phyloP scores from a whole-genome alignment of 306 rosid species.

The Fagus crenata region DNA sequence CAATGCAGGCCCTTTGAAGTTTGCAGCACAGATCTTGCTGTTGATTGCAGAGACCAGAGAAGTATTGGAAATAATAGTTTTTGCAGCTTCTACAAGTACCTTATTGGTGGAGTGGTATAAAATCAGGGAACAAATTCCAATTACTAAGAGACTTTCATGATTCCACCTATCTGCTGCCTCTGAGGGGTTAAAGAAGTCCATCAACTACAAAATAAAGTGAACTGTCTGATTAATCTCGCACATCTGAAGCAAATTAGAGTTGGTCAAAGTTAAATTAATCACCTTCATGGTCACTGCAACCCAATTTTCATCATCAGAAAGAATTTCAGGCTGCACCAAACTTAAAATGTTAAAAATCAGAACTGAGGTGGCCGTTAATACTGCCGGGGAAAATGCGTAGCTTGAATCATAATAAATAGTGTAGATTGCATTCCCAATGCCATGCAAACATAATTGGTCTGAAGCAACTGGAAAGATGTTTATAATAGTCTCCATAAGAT shows the following conservation, averaged over 20 bases:
- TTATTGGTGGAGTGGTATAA: conserved; percentile 65
- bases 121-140: conserved; percentile 68
- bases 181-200: conserved; percentile 45
- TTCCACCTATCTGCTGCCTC: conserved; percentile 45
- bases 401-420: conserved; percentile 37
- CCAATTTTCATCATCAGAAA: conserved; percentile 69
- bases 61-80: conserved; percentile 61
- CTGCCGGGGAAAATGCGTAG: conserved; percentile 42
- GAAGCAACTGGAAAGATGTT: conserved; percentile 56
- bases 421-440: conserved; percentile 58
- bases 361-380: conserved; percentile 42
- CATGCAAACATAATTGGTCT: conserved; percentile 57
- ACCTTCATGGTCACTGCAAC: conserved; percentile 70
- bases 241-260: conserved; percentile 4
- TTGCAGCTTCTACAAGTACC: conserved; percentile 70
- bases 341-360: conserved; percentile 57
- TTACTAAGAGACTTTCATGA: conserved; percentile 51
- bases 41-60: conserved; percentile 49
- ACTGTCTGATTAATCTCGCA: conserved; percentile 12
- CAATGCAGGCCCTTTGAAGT: conserved; percentile 79
- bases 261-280: conserved; percentile 2
- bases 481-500: conserved; percentile 50
- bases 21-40: conserved; percentile 49
- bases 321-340: conserved; percentile 55
- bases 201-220: conserved; percentile 52